Evolutionary conservation across 257 asterid species (phyloP).

Genomic region (Solanum pimpinellifolium): DNA sequence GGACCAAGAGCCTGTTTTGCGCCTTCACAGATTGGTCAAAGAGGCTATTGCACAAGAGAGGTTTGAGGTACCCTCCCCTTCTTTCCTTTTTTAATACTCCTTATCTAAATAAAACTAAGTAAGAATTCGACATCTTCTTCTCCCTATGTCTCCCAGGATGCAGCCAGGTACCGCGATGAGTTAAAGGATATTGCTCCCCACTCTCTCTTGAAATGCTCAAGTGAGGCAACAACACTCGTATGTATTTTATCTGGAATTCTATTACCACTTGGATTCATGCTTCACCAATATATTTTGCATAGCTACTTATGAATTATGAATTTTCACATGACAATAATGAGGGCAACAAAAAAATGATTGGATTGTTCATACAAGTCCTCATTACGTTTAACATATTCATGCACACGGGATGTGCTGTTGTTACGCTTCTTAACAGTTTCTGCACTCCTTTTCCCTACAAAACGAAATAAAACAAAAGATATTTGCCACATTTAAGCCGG

Average conservation of each 20-base stretch:
- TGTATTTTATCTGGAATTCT: neutral
- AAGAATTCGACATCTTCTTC: neutral
- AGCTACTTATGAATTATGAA: neutral
- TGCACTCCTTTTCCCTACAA: neutral
- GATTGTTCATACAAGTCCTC: neutral
- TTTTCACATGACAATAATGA: neutral
- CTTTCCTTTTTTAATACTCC: neutral
- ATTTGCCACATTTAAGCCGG: neutral
- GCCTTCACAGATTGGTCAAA: constrained; percentile 51
- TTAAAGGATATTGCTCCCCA: constrained; percentile 54
- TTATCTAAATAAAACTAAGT: too few species aligned
- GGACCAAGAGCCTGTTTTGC: constrained; percentile 76
- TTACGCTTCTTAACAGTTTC: neutral
- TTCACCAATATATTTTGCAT: neutral
- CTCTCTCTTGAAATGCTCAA: constrained; percentile 61
- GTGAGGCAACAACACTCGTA: constrained; percentile 82
- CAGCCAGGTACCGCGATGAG: constrained; percentile 47
- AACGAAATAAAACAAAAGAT: neutral
- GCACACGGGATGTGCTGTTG: neutral
- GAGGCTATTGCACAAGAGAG: constrained; percentile 70
- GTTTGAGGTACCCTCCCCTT: constrained; percentile 41
- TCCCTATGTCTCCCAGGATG: constrained; percentile 37
- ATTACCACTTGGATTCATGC: neutral
- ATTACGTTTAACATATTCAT: neutral
- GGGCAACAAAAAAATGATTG: neutral